Conservation (phyloP, 2,329 filamentous ascomycete species). For the Hypoxylon sp. region DNA sequence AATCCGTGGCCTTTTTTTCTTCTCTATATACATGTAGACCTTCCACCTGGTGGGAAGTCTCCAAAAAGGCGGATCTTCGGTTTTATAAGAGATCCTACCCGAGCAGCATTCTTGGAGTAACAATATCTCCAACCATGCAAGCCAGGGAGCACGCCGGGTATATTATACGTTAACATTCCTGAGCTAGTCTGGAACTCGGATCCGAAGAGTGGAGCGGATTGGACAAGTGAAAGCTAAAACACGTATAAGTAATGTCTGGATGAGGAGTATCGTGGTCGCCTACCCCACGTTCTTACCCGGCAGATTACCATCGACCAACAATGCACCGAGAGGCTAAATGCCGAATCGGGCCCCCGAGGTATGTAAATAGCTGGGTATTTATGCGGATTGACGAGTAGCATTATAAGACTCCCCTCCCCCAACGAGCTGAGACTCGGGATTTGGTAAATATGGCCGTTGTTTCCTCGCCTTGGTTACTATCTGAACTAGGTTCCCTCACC, state of each 20-base stretch:
- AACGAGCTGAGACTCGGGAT: constrained; percentile 20
- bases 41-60: not conserved
- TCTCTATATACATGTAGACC: not conserved
- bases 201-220: constrained; percentile 32
- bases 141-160: not conserved
- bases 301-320: constrained; percentile 43
- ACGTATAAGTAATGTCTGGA: constrained; percentile 36
- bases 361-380: constrained; percentile 28
- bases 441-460: constrained; percentile 1
- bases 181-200: constrained; percentile 6
- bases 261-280: constrained; percentile 42
- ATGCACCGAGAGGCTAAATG: constrained; percentile 36
- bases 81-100: not conserved
- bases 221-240: constrained; percentile 28
- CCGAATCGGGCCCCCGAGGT: constrained; percentile 32
- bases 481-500: not conserved
- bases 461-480: not conserved
- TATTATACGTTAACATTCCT: constrained; percentile 20
- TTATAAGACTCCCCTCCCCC: constrained; percentile 26
- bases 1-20: not conserved
- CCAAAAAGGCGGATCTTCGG: not conserved
- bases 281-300: constrained; percentile 44
- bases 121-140: not conserved
- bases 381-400: constrained; percentile 21
- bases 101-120: not conserved